A percentile compares a stretch with the other conserved stretches of the same genome.
Conservation (phyloP, 495 filamentous ascomycete species). For the Talaromyces stipitatus region DNA sequence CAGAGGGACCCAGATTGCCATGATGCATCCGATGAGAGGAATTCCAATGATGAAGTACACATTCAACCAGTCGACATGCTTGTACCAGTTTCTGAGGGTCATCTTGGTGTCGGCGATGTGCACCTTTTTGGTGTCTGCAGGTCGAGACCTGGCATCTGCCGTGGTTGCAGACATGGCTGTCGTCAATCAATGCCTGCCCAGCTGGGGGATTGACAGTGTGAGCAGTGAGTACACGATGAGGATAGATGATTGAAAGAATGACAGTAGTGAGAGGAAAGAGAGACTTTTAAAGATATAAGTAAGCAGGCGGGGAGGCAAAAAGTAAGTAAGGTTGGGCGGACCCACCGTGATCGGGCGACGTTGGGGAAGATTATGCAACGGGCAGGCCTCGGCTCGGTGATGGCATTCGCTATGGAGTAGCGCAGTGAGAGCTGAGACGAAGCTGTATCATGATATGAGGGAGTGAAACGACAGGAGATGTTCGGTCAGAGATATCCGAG, state of each 20-base stretch:
- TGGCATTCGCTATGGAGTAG: too few relatives aligned
- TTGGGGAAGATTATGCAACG: background rate
- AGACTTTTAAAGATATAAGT: background rate
- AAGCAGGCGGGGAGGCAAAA: background rate
- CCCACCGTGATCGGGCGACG: conserved; percentile 2
- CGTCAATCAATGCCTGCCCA: background rate
- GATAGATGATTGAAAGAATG: background rate
- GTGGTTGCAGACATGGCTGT: conserved; percentile 31
- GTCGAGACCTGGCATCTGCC: conserved; percentile 26
- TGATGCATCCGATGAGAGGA: conserved; percentile 67
- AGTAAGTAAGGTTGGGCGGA: background rate
- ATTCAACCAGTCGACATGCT: conserved; percentile 96
- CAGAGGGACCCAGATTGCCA: conserved; percentile 76
- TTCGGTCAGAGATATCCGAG: background rate
- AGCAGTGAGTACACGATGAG: background rate
- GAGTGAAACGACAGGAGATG: too few relatives aligned
- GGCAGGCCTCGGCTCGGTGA: too few relatives aligned
- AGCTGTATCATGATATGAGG: too few relatives aligned
- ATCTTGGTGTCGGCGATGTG: conserved; percentile 59
- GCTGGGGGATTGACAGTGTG: too few relatives aligned
- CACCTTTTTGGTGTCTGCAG: conserved; percentile 43
- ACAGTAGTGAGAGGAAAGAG: background rate
- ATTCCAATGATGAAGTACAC: conserved; percentile 80
- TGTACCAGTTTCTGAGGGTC: conserved; percentile 84
- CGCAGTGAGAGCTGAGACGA: too few relatives aligned